These are phyloP conservation scores for Symbiotaphrina buchneri DNA, from an alignment of 495 filamentous ascomycete genomes.

Conservation along the genomic window DNA sequence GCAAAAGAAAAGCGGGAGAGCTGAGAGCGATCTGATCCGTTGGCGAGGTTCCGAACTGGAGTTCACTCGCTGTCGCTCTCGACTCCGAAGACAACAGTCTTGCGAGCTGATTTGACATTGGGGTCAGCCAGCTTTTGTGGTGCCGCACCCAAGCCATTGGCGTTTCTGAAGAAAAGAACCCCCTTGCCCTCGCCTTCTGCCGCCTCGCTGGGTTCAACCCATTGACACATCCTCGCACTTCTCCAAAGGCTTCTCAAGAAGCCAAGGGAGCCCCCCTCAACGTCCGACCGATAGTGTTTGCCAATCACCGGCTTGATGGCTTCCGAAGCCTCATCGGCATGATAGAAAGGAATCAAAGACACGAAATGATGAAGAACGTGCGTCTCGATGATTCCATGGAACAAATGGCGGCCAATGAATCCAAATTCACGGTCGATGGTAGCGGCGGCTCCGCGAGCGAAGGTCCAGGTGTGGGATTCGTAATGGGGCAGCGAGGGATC, in stretches of 20 bases:
- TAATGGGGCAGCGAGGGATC: slow-evolving; percentile 36
- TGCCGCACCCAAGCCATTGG: slow-evolving; percentile 5
- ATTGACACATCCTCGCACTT: slow-evolving; percentile 27
- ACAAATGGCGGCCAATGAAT: slow-evolving; percentile 30
- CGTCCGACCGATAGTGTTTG: slow-evolving; percentile 28
- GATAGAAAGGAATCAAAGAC: slow-evolving; percentile 37
- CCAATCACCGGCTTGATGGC: slow-evolving; percentile 35
- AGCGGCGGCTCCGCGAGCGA: slow-evolving; percentile 30
- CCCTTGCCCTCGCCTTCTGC: slow-evolving; percentile 22
- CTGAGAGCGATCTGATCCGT: too few species aligned
- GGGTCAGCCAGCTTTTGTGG: slow-evolving; percentile 4
- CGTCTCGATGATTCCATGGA: slow-evolving; percentile 40
- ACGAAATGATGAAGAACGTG: slow-evolving; percentile 39
- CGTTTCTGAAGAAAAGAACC: slow-evolving; percentile 32
- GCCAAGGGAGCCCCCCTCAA: slow-evolving; percentile 24
- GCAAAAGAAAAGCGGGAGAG: too few species aligned
- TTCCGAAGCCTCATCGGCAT: slow-evolving; percentile 36
- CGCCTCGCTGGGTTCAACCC: slow-evolving; percentile 18
- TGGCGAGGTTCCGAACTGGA: too few species aligned
- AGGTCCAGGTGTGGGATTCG: slow-evolving; percentile 29
- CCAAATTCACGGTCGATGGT: slow-evolving; percentile 39
- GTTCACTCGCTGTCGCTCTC: too few species aligned
- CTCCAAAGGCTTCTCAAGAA: slow-evolving; percentile 33
- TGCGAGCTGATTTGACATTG: not conserved
- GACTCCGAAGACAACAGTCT: too few species aligned